These are phyloP conservation scores for Crucibulum laeve DNA, from an alignment of 768 basidiomycete genomes.

Conservation along the genomic window DNA sequence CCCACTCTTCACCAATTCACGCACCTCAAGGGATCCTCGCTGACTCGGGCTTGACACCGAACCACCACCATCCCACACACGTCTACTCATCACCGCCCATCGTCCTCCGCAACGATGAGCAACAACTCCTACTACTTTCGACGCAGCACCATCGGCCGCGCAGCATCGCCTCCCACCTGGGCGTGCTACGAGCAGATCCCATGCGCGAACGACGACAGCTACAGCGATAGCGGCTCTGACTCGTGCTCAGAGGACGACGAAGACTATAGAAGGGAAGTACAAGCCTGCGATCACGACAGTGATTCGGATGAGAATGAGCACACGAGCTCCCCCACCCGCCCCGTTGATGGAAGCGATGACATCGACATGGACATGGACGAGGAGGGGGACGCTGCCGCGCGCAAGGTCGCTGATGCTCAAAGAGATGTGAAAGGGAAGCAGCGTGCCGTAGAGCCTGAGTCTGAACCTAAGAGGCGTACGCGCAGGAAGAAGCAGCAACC, in stretches of 20 bases:
- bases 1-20: too few species aligned
- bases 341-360: conserved; percentile 22
- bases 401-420: conserved; percentile 25
- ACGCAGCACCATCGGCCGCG: conserved; percentile 72
- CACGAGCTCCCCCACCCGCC: not conserved
- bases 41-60: not conserved
- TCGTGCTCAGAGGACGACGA: conserved; percentile 77
- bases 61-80: conserved; percentile 4
- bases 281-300: conserved; percentile 9
- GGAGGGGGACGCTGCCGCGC: conserved; percentile 31
- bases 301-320: conserved; percentile 33
- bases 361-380: conserved; percentile 49
- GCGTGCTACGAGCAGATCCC: conserved; percentile 90
- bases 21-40: not conserved
- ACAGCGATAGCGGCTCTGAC: conserved; percentile 54
- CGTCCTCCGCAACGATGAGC: conserved; percentile 24
- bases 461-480: conserved; percentile 40
- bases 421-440: conserved; percentile 75
- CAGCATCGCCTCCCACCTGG: conserved; percentile 83
- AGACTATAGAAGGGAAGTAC: conserved; percentile 38
- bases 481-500: conserved; percentile 53
- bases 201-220: conserved; percentile 57
- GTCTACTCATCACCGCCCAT: not conserved
- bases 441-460: conserved; percentile 66
- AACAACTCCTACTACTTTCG: conserved; percentile 50